A percentile compares a stretch with the other conserved stretches of the same genome.
Conservation (phyloP, 495 filamentous ascomycete species). For the Lentithecium fluviatile region DNA sequence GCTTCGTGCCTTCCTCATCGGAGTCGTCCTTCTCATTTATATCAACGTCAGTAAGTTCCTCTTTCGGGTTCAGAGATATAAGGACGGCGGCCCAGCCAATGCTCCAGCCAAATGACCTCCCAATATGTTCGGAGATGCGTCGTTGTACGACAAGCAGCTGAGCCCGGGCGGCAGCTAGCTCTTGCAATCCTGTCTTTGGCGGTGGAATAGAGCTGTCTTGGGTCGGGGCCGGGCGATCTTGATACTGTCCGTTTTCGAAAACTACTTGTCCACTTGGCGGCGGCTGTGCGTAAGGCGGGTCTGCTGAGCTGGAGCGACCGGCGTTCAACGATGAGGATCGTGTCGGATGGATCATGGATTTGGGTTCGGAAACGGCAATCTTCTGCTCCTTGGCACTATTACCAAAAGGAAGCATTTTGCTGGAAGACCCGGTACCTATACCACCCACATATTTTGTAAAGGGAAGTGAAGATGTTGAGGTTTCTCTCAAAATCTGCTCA, state of each 20-base stretch:
- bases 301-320: constrained; percentile 20
- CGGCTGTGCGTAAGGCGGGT: constrained; percentile 32
- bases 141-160: constrained; percentile 78
- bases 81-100: constrained; percentile 71
- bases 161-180: constrained; percentile 77
- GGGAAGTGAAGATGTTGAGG: constrained; percentile 53
- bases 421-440: constrained; percentile 24
- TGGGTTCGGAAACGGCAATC: constrained; percentile 50
- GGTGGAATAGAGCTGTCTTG: constrained; percentile 17
- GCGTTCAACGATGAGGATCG: constrained; percentile 52
- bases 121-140: constrained; percentile 72
- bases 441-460: constrained; percentile 50
- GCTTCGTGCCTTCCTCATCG: constrained; percentile 41
- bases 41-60: constrained; percentile 58
- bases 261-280: constrained; percentile 31
- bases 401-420: constrained; percentile 53
- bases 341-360: constrained; percentile 63
- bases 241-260: constrained; percentile 32
- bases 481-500: constrained; percentile 75
- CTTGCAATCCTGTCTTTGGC: constrained; percentile 61
- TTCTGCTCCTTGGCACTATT: constrained; percentile 43
- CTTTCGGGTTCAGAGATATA: constrained; percentile 51
- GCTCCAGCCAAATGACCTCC: constrained; percentile 70
- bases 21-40: constrained; percentile 42
- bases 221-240: constrained; percentile 25